phyloP scores from a whole-genome alignment of 106 monocot genomes.

The Dioscorea alata region DNA sequence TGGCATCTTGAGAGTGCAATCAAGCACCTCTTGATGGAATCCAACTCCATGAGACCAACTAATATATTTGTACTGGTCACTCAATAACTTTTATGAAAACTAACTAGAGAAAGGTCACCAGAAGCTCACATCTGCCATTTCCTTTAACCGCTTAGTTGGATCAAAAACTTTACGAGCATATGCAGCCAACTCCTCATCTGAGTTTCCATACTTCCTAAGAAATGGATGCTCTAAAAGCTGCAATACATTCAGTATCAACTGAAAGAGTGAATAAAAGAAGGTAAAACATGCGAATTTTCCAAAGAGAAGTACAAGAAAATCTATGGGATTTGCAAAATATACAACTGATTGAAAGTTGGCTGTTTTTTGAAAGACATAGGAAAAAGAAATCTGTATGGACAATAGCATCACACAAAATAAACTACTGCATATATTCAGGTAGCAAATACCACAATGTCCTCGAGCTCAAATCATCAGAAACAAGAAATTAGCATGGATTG shows the following conservation, averaged over 20 bases:
- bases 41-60: not conserved
- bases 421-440: too few species aligned
- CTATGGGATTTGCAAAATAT: too few species aligned
- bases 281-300: too few species aligned
- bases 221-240: conserved; percentile 96
- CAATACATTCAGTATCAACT: conserved; percentile 10
- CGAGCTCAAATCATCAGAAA: too few species aligned
- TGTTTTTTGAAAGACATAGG: too few species aligned
- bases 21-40: not conserved
- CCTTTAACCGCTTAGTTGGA: conserved; percentile 73
- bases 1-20: not conserved
- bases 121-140: conserved; percentile 86
- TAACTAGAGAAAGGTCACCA: not conserved
- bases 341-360: too few species aligned
- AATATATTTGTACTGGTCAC: not conserved
- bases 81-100: conserved; percentile 1
- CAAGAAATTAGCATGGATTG: too few species aligned
- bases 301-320: too few species aligned
- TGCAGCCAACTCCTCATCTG: conserved; percentile 53
- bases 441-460: too few species aligned
- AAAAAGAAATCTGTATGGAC: too few species aligned
- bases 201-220: conserved; percentile 67
- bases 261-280: not conserved
- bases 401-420: too few species aligned
- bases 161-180: conserved; percentile 74